A percentile compares a stretch with the other conserved stretches of the same genome.
These are phyloP conservation scores for Chlorella sp. DNA, from an alignment of 139 green algal species.

Conservation along the genomic window DNA sequence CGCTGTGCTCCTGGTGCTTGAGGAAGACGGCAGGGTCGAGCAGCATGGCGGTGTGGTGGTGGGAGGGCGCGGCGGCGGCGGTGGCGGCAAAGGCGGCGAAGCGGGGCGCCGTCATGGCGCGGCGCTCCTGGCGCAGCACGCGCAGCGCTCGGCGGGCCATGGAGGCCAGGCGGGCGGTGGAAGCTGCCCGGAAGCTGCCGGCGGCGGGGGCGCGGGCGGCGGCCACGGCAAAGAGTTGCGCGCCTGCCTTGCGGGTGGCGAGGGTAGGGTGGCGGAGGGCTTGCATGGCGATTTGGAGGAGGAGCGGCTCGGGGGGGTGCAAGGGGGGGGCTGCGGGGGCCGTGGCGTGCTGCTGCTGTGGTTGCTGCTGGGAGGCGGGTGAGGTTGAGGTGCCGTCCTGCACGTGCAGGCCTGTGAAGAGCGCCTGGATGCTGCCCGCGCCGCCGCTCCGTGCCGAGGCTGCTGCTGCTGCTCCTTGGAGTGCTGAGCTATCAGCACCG, in stretches of 20 bases:
- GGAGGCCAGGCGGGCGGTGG: not conserved
- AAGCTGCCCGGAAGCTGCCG: too few relatives aligned
- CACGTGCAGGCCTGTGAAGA: too few relatives aligned
- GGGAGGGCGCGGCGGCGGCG: not conserved
- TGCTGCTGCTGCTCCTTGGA: too few relatives aligned
- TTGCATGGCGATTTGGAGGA: not conserved
- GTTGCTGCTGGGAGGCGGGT: not conserved
- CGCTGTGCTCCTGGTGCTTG: not conserved
- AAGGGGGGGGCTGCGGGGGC: not conserved
- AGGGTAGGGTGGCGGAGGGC: constrained; percentile 5
- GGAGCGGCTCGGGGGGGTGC: not conserved
- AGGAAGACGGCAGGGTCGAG: constrained; percentile 1
- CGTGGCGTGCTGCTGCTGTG: not conserved
- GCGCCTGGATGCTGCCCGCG: too few relatives aligned
- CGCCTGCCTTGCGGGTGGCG: constrained; percentile 5
- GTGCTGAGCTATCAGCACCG: too few relatives aligned
- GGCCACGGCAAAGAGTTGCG: constrained; percentile 1
- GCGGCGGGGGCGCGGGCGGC: not conserved
- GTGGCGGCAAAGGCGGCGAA: not conserved
- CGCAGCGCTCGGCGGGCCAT: not conserved
- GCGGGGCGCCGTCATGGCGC: not conserved
- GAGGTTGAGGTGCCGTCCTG: too few relatives aligned
- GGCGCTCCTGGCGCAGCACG: not conserved
- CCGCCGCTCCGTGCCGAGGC: too few relatives aligned
- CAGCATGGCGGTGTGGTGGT: not conserved